Evolutionary conservation across 106 monocot species (phyloP), one percentile per base, ranked within the genome.

Genomic region (Dendrobium huoshanense): DNA sequence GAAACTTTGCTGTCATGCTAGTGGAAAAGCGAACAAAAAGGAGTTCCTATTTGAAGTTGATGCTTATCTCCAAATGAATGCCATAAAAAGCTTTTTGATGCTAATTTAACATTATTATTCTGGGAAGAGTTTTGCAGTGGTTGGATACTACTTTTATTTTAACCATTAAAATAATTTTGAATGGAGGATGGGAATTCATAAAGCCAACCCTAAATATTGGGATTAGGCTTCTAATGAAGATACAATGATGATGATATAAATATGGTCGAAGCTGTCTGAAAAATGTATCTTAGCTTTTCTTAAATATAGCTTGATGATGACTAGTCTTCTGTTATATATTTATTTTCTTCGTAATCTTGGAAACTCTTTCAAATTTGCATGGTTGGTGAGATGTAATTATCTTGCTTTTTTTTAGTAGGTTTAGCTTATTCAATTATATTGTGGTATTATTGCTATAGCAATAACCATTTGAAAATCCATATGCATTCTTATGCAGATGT

Each of bases 401-500:
- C 20, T 43, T 5, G 43, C 7, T 70, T 70, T 74, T 74, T 37
- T 33, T 0, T 27, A 44, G 27, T 42, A 19, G n/a, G 29, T 42
- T 74, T 74, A 2, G 3, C 41, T 31, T 20, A 73, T 41, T 73
- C 41, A 41, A 42, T 20, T 6, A n/a, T 74, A 40, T 44, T 44
- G 43, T 42, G 42, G 5, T 19, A 29, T 74, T 19, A 27, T 27
- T 27, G 74, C 42, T 74, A 43, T 74, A 15, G 1, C 16, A 74
- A 42, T 74, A 43, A 43, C 6, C 74, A 41, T 10, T 41, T 74
- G 19, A 74, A 74, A n/a, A 19, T 74, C n/a, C 41, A 74, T 20
- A 20, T 74, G 22, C 16, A 44, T 74, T 74, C 82, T 61, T 77
- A 58, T 72, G 59, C 93, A 96, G 96, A 96, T 96, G 96, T 90